Conservation (phyloP, 2,329 filamentous ascomycete species). For the Emergomyces africanus region DNA sequence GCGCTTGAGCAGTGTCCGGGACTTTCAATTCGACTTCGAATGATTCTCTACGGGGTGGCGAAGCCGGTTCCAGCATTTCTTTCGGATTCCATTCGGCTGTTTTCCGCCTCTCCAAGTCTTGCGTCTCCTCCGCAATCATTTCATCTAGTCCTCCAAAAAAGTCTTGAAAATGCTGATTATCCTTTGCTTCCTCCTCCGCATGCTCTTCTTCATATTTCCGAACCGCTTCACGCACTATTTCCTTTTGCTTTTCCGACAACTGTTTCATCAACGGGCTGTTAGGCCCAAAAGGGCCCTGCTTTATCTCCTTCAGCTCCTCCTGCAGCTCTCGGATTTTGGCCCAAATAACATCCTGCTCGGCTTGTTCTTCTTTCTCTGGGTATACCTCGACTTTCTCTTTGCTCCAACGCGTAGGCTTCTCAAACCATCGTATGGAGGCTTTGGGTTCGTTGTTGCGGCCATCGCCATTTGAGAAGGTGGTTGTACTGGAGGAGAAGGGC, state of each 20-base stretch:
- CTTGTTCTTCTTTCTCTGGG: slow-evolving; percentile 26
- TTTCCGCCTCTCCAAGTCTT: neutral
- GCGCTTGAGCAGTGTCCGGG: slow-evolving; percentile 24
- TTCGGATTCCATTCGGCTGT: slow-evolving; percentile 16
- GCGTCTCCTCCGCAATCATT: slow-evolving; percentile 21
- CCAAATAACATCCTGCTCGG: slow-evolving; percentile 25
- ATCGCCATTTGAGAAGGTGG: slow-evolving; percentile 19
- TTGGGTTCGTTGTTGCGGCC: slow-evolving; percentile 17
- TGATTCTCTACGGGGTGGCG: slow-evolving; percentile 12
- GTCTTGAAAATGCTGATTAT: neutral
- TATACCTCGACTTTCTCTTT: slow-evolving; percentile 26
- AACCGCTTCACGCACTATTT: slow-evolving; percentile 30
- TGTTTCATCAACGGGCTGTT: slow-evolving; percentile 32
- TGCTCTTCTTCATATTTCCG: slow-evolving; percentile 28
- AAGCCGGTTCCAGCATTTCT: slow-evolving; percentile 12
- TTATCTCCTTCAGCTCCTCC: slow-evolving; percentile 26
- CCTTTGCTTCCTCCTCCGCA: slow-evolving; percentile 11
- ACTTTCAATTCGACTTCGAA: slow-evolving; percentile 23
- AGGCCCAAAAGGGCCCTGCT: slow-evolving; percentile 31
- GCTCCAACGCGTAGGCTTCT: slow-evolving; percentile 27
- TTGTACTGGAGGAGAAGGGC: slow-evolving; percentile 19
- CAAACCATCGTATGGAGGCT: slow-evolving; percentile 32
- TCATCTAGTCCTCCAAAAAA: slow-evolving; percentile 18
- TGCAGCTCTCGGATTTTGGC: slow-evolving; percentile 28
- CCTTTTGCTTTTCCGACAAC: slow-evolving; percentile 29